phyloP scores from a whole-genome alignment of 495 filamentous ascomycete species.

The Penicillium ochrochloron region DNA sequence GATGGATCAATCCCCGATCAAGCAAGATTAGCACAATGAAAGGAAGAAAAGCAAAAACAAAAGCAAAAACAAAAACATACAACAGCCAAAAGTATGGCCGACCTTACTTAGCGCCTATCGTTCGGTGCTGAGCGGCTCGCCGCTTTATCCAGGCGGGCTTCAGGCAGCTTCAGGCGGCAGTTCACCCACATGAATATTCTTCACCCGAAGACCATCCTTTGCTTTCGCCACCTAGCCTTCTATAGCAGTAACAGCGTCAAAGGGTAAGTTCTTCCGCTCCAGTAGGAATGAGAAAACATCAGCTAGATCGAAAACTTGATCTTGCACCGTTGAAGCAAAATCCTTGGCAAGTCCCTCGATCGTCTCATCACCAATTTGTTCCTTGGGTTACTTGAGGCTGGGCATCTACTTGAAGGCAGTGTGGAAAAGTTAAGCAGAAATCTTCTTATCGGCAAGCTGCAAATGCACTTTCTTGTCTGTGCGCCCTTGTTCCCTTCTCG shows the following conservation, averaged over 20 bases:
- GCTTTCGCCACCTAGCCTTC: slow-evolving; percentile 18
- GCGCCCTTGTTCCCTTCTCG: slow-evolving; percentile 46
- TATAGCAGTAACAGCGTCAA: slow-evolving; percentile 20
- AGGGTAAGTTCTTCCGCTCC: slow-evolving; percentile 11
- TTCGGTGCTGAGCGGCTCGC: too few relatives aligned
- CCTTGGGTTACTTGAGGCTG: slow-evolving; percentile 11
- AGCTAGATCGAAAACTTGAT: slow-evolving; percentile 27
- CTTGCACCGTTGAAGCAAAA: slow-evolving; percentile 21
- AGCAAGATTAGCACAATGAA: too few relatives aligned
- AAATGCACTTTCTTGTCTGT: slow-evolving; percentile 52
- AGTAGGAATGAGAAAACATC: slow-evolving; percentile 27
- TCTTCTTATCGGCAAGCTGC: slow-evolving; percentile 16
- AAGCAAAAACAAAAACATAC: too few relatives aligned
- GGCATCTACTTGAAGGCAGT: slow-evolving; percentile 12
- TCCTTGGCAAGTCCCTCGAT: slow-evolving; percentile 15
- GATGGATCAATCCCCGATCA: too few relatives aligned
- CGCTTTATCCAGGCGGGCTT: too few relatives aligned
- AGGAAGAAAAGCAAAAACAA: too few relatives aligned
- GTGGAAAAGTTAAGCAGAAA: slow-evolving; percentile 18
- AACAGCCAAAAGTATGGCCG: too few relatives aligned
- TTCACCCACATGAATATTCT: too few relatives aligned
- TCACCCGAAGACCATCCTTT: neutral
- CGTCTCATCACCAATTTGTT: slow-evolving; percentile 12
- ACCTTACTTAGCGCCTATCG: too few relatives aligned
- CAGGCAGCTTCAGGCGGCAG: too few relatives aligned